These are phyloP conservation scores for Fragaria vesca DNA, from an alignment of 306 rosid genomes.

Conservation along the genomic window DNA sequence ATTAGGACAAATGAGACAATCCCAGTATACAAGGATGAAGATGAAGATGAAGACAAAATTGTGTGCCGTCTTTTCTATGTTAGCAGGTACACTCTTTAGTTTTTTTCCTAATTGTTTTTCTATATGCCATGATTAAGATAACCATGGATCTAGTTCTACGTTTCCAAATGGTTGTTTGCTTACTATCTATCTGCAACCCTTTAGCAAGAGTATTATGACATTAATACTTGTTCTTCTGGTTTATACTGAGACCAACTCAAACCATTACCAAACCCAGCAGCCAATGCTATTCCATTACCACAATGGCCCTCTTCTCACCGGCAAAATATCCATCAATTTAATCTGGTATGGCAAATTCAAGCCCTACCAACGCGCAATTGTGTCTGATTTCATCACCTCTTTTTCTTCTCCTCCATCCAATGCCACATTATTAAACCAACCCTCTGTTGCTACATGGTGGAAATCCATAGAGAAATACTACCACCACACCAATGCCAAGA, in stretches of 20 bases:
- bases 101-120: background rate
- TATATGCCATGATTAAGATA: background rate
- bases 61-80: background rate
- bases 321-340: slow-evolving; percentile 54
- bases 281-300: slow-evolving; percentile 57
- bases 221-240: too few relatives aligned
- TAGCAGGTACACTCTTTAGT: too few relatives aligned
- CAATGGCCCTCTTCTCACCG: slow-evolving; percentile 61
- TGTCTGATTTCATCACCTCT: slow-evolving; percentile 66
- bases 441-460: slow-evolving; percentile 62
- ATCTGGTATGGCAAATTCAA: slow-evolving; percentile 76
- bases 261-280: slow-evolving; percentile 25
- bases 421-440: slow-evolving; percentile 20
- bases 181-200: too few relatives aligned
- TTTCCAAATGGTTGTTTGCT: background rate
- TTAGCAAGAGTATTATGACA: too few relatives aligned
- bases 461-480: slow-evolving; percentile 41
- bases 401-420: slow-evolving; percentile 27
- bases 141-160: background rate
- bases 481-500: slow-evolving; percentile 22
- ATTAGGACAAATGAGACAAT: background rate
- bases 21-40: background rate
- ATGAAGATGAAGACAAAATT: background rate
- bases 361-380: slow-evolving; percentile 55
- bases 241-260: slow-evolving; percentile 19